These are phyloP conservation scores for Phytophthora idaei DNA, from an alignment of 352 stramenopile species.

Conservation along the genomic window DNA sequence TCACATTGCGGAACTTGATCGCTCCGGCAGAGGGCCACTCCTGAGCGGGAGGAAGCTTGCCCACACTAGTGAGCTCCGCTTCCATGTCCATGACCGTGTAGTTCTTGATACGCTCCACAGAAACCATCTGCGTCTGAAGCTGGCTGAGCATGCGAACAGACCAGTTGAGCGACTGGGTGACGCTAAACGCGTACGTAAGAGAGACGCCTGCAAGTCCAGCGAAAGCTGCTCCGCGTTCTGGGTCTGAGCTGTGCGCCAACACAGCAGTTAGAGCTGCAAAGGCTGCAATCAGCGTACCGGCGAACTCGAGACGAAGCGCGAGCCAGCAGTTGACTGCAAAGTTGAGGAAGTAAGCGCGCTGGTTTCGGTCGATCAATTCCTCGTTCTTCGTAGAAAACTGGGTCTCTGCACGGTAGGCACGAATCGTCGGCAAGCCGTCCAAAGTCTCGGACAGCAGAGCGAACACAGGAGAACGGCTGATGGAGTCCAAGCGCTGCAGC, in stretches of 20 bases:
- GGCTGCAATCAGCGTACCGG: slow-evolving; percentile 63
- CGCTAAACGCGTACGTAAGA: slow-evolving; percentile 80
- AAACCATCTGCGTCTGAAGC: slow-evolving; percentile 82
- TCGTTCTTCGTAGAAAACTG: slow-evolving; percentile 64
- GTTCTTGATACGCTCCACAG: slow-evolving; percentile 75
- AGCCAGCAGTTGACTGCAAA: slow-evolving; percentile 82
- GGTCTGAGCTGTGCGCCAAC: slow-evolving; percentile 51
- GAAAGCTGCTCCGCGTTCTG: slow-evolving; percentile 46
- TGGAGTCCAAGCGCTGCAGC: slow-evolving; percentile 96
- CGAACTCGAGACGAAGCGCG: slow-evolving; percentile 75
- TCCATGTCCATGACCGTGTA: slow-evolving; percentile 70
- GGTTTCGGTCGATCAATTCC: slow-evolving; percentile 63
- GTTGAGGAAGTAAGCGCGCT: slow-evolving; percentile 78
- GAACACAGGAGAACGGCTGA: slow-evolving; percentile 95
- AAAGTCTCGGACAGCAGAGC: slow-evolving; percentile 94
- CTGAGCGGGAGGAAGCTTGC: slow-evolving; percentile 54
- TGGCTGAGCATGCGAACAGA: slow-evolving; percentile 77
- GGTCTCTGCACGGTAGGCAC: slow-evolving; percentile 68
- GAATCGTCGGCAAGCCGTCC: slow-evolving; percentile 94
- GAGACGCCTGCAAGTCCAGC: slow-evolving; percentile 71
- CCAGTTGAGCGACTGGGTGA: slow-evolving; percentile 83
- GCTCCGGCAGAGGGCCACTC: slow-evolving; percentile 86
- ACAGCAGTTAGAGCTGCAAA: slow-evolving; percentile 62
- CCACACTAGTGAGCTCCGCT: slow-evolving; percentile 90
- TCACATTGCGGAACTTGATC: slow-evolving; percentile 90